Evolutionary conservation across 1,284 basidiomycete species (phyloP).

Genomic region (Agroathelia rolfsii): DNA sequence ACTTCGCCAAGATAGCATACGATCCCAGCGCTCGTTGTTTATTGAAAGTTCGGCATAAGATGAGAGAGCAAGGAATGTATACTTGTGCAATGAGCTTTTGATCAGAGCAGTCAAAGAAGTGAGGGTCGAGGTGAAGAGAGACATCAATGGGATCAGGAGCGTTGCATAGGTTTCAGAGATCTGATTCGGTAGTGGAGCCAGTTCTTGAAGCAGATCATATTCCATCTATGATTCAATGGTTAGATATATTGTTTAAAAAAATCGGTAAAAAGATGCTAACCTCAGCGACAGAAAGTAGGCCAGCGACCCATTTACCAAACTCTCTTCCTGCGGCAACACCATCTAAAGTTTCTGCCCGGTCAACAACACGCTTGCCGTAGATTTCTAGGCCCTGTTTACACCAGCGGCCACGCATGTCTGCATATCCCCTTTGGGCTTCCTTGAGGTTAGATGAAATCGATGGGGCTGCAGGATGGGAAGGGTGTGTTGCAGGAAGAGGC

Average conservation of each 20-base stretch:
- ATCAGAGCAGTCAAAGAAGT: slow-evolving; percentile 55
- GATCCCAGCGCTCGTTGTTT: slow-evolving; percentile 56
- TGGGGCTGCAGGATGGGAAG: slow-evolving; percentile 63
- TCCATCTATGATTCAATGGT: slow-evolving; percentile 36
- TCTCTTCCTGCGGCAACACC: slow-evolving; percentile 54
- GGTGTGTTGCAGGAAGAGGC: slow-evolving; percentile 65
- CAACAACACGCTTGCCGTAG: slow-evolving; percentile 56
- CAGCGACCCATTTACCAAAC: slow-evolving; percentile 57
- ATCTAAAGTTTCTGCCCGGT: slow-evolving; percentile 55
- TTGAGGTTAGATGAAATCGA: slow-evolving; percentile 53
- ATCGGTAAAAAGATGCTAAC: slow-evolving; percentile 24
- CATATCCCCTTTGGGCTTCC: slow-evolving; percentile 72
- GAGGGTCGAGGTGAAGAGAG: slow-evolving; percentile 51
- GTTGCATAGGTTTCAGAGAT: slow-evolving; percentile 47
- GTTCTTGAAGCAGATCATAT: slow-evolving; percentile 48
- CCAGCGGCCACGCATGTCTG: slow-evolving; percentile 76
- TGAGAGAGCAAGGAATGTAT: slow-evolving; percentile 72
- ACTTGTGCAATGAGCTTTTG: slow-evolving; percentile 77
- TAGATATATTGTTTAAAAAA: slow-evolving; percentile 2
- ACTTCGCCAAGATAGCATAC: slow-evolving; percentile 39
- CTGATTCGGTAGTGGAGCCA: slow-evolving; percentile 44
- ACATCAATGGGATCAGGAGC: slow-evolving; percentile 53
- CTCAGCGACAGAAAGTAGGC: slow-evolving; percentile 51
- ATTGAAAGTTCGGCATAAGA: slow-evolving; percentile 46
- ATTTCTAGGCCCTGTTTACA: slow-evolving; percentile 59